phyloP scores from a whole-genome alignment of 2,329 filamentous ascomycete genomes.

The Cladosporium cucumerinum region DNA sequence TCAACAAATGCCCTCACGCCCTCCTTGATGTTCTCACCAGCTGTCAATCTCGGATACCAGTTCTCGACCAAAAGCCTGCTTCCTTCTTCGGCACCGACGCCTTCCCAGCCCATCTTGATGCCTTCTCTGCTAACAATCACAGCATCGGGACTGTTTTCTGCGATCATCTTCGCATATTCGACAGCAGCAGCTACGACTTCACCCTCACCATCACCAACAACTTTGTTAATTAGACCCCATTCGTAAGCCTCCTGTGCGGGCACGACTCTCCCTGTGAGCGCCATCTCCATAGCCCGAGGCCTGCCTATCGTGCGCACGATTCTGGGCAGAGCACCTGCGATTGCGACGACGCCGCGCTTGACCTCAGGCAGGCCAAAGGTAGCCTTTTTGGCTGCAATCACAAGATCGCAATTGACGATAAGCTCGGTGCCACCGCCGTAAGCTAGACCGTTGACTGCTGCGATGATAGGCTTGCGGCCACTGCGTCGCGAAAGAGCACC shows the following conservation, averaged over 20 bases:
- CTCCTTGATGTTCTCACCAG: constrained; percentile 70
- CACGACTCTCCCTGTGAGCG: constrained; percentile 60
- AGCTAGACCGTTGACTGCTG: constrained; percentile 71
- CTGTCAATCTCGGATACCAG: constrained; percentile 59
- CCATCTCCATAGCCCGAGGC: constrained; percentile 69
- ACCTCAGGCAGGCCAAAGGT: constrained; percentile 70
- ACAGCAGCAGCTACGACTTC: constrained; percentile 59
- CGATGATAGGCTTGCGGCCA: constrained; percentile 72
- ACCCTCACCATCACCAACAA: constrained; percentile 46
- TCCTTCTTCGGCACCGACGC: constrained; percentile 60
- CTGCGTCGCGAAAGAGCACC: constrained; percentile 63
- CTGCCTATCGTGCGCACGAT: constrained; percentile 63
- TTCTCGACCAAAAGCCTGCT: constrained; percentile 57
- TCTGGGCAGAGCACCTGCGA: constrained; percentile 68
- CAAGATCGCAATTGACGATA: constrained; percentile 66
- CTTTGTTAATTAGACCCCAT: constrained; percentile 70
- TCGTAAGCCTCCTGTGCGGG: constrained; percentile 56
- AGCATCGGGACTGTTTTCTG: constrained; percentile 68
- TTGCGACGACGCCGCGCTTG: constrained; percentile 65
- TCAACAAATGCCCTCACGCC: constrained; percentile 73
- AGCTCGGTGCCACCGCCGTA: constrained; percentile 77
- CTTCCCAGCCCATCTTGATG: constrained; percentile 70
- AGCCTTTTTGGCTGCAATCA: constrained; percentile 59
- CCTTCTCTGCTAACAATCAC: constrained; percentile 72
- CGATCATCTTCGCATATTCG: constrained; percentile 58